These are phyloP conservation scores for Spathaspora girioi DNA, from an alignment of 805 yeast species.

Conservation along the genomic window DNA sequence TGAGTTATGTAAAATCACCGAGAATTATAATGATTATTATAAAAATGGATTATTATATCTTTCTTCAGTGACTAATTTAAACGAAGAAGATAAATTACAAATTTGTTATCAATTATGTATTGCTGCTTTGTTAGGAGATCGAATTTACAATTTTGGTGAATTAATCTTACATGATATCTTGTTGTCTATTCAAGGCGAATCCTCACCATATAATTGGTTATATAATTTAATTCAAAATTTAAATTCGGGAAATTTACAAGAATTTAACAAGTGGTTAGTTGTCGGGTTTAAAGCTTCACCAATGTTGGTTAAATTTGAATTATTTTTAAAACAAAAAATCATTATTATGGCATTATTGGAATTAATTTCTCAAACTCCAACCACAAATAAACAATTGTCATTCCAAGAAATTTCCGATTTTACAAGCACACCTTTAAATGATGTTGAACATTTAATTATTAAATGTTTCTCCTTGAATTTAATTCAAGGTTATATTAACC, in stretches of 20 bases:
- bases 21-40: conserved; percentile 80
- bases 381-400: conserved; percentile 67
- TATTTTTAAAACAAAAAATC: conserved; percentile 82
- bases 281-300: conserved; percentile 44
- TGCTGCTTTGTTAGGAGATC: conserved; percentile 87
- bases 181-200: conserved; percentile 39
- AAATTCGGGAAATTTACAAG: conserved; percentile 71
- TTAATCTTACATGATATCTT: conserved; percentile 85
- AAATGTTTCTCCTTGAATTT: conserved; percentile 83
- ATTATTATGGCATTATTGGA: conserved; percentile 91
- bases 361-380: conserved; percentile 72
- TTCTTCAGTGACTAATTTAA: conserved; percentile 54
- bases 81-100: conserved; percentile 41
- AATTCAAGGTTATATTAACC: conserved; percentile 87
- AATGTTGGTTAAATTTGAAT: conserved; percentile 51
- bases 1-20: conserved; percentile 66
- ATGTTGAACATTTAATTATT: conserved; percentile 88
- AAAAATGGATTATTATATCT: conserved; percentile 76
- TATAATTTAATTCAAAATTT: conserved; percentile 64
- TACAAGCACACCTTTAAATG: conserved; percentile 65
- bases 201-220: conserved; percentile 62
- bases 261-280: conserved; percentile 52
- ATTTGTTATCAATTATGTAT: conserved; percentile 68
- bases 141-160: conserved; percentile 94
- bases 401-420: conserved; percentile 67